A percentile compares a stretch with the other conserved stretches of the same genome.
Conservation (phyloP, 108 stramenopile genomes). For the Fistulifera pelliculosa region DNA sequence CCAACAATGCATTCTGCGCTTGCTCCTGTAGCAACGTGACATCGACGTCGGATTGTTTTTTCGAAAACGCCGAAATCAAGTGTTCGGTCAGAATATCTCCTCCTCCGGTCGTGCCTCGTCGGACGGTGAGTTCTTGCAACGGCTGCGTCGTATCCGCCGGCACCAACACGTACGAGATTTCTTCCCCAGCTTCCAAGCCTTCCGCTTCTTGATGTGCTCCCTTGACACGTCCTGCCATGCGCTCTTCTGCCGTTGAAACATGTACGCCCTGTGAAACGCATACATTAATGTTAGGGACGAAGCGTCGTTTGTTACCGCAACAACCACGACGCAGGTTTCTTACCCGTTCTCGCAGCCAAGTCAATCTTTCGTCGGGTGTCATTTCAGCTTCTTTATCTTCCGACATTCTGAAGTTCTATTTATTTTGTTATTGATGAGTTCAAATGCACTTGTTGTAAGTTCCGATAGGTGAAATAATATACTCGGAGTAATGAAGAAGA, state of each 20-base stretch:
- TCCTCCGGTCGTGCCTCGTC: conserved; percentile 9
- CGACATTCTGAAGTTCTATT: too few relatives aligned
- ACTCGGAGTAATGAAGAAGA: too few relatives aligned
- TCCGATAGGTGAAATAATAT: too few relatives aligned
- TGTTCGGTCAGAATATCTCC: conserved; percentile 49
- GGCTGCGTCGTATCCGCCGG: conserved; percentile 63
- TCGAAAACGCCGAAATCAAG: conserved; percentile 53
- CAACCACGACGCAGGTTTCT: background rate
- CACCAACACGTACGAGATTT: conserved; percentile 41
- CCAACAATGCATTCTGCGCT: conserved; percentile 39
- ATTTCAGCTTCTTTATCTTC: conserved; percentile 31
- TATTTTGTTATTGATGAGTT: too few relatives aligned
- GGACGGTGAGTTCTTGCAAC: conserved; percentile 33
- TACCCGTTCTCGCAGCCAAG: conserved; percentile 56
- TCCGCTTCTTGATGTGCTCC: conserved; percentile 9
- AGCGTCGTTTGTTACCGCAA: background rate
- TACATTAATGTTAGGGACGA: background rate
- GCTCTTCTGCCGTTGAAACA: conserved; percentile 36
- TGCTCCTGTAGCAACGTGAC: conserved; percentile 48
- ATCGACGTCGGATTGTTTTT: conserved; percentile 43
- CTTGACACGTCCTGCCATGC: conserved; percentile 5
- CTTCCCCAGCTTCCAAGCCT: background rate
- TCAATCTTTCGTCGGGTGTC: conserved; percentile 55
- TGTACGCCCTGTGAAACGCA: conserved; percentile 18
- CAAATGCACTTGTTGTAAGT: too few relatives aligned